A percentile compares a stretch with the other conserved stretches of the same genome.
Conservation (phyloP, 208 protist genomes). For the Trypanosoma lewisi region DNA sequence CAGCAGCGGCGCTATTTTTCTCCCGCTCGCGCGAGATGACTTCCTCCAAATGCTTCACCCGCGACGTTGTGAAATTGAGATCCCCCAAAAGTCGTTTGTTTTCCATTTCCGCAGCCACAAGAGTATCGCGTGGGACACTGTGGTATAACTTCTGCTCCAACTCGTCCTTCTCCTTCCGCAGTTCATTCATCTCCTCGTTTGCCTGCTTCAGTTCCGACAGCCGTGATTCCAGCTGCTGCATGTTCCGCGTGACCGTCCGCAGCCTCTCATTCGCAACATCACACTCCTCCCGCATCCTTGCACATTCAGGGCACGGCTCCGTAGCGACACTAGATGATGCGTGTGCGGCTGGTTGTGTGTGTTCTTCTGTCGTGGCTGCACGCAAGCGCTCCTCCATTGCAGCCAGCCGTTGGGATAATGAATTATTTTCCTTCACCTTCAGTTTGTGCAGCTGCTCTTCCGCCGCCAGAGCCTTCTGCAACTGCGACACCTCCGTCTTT, state of each 20-base stretch:
- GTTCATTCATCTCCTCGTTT: conserved; percentile 11
- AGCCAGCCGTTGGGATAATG: conserved; percentile 12
- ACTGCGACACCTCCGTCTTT: conserved; percentile 32
- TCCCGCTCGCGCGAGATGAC: background rate
- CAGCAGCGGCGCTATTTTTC: background rate
- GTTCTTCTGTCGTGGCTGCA: conserved; percentile 41
- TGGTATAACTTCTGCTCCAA: conserved; percentile 13
- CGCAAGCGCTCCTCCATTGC: conserved; percentile 32
- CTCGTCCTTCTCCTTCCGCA: background rate
- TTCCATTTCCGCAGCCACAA: conserved; percentile 1
- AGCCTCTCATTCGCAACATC: conserved; percentile 12
- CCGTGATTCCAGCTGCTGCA: conserved; percentile 4
- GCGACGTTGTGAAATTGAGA: conserved; percentile 10
- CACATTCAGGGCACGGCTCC: conserved; percentile 7
- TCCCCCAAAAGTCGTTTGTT: conserved; percentile 8
- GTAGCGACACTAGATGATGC: conserved; percentile 30
- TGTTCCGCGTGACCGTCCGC: background rate
- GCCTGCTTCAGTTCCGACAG: conserved; percentile 5
- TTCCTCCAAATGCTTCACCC: conserved; percentile 14
- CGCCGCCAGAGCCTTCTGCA: conserved; percentile 39
- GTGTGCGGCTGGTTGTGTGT: conserved; percentile 27
- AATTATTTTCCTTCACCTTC: conserved; percentile 37
- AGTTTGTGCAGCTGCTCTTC: conserved; percentile 51
- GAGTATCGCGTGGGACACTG: background rate
- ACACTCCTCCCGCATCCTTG: conserved; percentile 9